Evolutionary conservation across 805 yeast genomes (phyloP), one percentile per base, ranked within the genome.

Genomic region (Teunomyces gatunensis): DNA sequence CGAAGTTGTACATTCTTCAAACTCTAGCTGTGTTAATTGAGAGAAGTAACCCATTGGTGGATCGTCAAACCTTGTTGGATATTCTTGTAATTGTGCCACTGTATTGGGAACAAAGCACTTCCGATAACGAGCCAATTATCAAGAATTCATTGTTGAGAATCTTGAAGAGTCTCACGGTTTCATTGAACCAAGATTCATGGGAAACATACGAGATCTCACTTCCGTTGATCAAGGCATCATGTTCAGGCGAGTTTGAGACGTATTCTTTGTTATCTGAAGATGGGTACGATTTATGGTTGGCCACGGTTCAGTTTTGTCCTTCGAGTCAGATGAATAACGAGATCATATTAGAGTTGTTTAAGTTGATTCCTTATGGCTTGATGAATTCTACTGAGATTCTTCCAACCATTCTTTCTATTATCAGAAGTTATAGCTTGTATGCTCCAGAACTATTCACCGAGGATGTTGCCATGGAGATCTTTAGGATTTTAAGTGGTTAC

Each of bases 271-370:
- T 91, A 7, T 76, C 85, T 15, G 97, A 91, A 60, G 97, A 91
- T 67, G 96, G 95, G 0, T 82, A 80, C 59, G 96, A 89, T 47
- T 70, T 91, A 36, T 89, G 96, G 96, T 71, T 78, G n/a, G 73
- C 84, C 1, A 62, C 87, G 2, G 61, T 89, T 44, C 87, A 81
- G 52, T 81, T 83, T 51, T 78, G 78, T 45, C 87, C 92, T 0
- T 34, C 54, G 4, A 34, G 47, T n/a, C 45, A 51, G 4, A 54
- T 41, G 3, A 68, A 74, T 4, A 66, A 65, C 27, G 61, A 65
- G 11, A 71, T 69, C 32, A 63, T 87, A 23, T 47, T 74, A 3
- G 68, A 69, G 13, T 55, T 78, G 13, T 75, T 85, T 52, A 79
- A 78, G 6, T 66, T 80, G 52, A 64, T 85, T 27, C 71, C 81